These are phyloP conservation scores for Maudiozyma humilis DNA, from an alignment of 1,139 yeast genomes.

Conservation along the genomic window DNA sequence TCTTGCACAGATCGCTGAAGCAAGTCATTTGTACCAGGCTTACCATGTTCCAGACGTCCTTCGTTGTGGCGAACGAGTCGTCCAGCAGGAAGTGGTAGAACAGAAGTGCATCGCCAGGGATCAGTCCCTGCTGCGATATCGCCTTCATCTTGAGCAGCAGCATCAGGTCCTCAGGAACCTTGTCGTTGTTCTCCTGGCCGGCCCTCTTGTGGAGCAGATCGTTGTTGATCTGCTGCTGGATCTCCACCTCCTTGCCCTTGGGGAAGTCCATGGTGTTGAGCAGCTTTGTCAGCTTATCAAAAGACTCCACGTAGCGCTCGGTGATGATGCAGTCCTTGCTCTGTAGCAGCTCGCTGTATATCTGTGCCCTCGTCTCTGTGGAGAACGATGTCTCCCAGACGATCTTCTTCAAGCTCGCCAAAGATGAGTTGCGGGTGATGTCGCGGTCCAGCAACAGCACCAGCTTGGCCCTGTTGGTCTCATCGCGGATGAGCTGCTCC, in stretches of 20 bases:
- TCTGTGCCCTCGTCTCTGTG: constrained; percentile 29
- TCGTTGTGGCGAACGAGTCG: constrained; percentile 14
- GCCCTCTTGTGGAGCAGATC: constrained; percentile 17
- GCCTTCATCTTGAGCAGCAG: constrained; percentile 26
- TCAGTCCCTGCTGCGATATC: constrained; percentile 26
- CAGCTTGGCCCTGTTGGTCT: constrained; percentile 32
- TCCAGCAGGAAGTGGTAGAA: constrained; percentile 26
- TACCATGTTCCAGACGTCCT: constrained; percentile 29
- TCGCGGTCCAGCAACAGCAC: constrained; percentile 25
- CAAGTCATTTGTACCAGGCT: constrained; percentile 29
- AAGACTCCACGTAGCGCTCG: constrained; percentile 28
- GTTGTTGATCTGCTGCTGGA: constrained; percentile 22
- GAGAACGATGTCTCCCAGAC: constrained; percentile 36
- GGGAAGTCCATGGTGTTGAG: constrained; percentile 27
- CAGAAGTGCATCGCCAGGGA: constrained; percentile 28
- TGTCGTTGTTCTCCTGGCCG: constrained; percentile 7
- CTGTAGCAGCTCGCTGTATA: constrained; percentile 30
- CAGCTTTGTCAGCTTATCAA: constrained; percentile 24
- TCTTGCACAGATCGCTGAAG: constrained; percentile 25
- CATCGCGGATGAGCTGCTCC: constrained; percentile 30
- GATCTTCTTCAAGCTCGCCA: constrained; percentile 35
- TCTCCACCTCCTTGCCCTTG: constrained; percentile 26
- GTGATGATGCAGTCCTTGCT: constrained; percentile 23
- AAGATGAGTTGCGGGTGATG: constrained; percentile 32
- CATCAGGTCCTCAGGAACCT: constrained; percentile 17